Base-by-base conservation (phyloP, 2,329 filamentous ascomycete genomes). In the Sporothrix pallida region DNA sequence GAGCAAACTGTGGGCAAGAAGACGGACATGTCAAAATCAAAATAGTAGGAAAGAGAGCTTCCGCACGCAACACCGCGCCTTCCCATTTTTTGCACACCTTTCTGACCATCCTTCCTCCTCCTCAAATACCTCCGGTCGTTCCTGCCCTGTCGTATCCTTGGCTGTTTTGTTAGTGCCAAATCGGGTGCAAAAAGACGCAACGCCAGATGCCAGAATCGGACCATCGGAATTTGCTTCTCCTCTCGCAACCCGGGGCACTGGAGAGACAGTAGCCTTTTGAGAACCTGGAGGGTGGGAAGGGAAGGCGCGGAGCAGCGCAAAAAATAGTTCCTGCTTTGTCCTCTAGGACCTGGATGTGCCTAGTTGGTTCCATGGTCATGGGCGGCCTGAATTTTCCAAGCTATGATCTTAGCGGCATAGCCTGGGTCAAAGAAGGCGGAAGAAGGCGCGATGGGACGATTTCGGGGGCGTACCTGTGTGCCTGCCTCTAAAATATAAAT, bases 401-500 rank as follows among this genome's bases (percentile, higher is more conserved):
- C 68, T 70, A 70, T 12, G 12, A 20, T 42, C 17, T 58, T 58
- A 69, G 67, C 67, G 67, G 67, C 48, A 50, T 52, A 69, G 65
- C 17, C 31, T 52, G 8, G 31, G 17, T 13, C 8, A 56, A 37
- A 54, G 26, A 42, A 42, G 4, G 48, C 65, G 46, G 65, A 68
- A 52, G 67, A 69, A 69, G 67, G 67, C 67, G 48, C 67, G 67
- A 54, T 69, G 23, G 23, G 48, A 17, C 44, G 37, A 26, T 4
- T 48, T 52, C 46, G 65, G 65, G 52, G 31, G 26, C 31, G 31
- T 37, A 2, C 31, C 31, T 37, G 31, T 37, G 50, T 37, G 54
- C 58, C 58, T 69, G 46, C 48, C 23, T 69, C 20, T 44, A 67
- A 54, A 52, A 65, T 63, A 72, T 72, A 72, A 72, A 63, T 52